Evolutionary conservation across 2,329 filamentous ascomycete genomes (phyloP), one percentile per base, ranked within the genome.

Genomic region (Colletotrichum salicis): DNA sequence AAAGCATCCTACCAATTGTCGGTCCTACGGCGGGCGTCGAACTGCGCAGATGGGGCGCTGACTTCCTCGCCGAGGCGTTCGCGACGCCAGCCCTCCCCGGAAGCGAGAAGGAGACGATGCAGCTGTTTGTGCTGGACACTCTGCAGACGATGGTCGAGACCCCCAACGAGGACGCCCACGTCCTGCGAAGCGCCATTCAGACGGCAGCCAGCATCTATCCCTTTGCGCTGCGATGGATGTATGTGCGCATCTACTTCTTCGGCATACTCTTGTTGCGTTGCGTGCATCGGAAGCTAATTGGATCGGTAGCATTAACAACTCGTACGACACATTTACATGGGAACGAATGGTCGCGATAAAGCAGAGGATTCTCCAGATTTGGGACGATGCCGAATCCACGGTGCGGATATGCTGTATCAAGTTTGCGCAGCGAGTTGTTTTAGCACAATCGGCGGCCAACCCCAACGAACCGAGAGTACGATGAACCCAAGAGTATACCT

Each of bases 391-490:
- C 22, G 85, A 90, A 15, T 88, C 92, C 13, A 92, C 94, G 3
- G 90, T 98, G 74, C 92, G 92, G 77, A 92, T 98, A 80, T 97
- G 95, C 86, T 98, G 96, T 84, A 92, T 98, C 87, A 99, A 99
- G 82, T 99, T 99, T 81, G 92, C 94, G 48, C 96, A 99, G 84
- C 91, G 94, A 74, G 94, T 98, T 56, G 93, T 99, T 56, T 89
- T 98, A 75, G 94, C 95, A 22, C 96, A 99, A 82, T 98, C 94
- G 12, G 91, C 92, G n/a, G 94, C 94, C 58, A 84, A 92, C 70
- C 93, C 94, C 76, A 87, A 90, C 67, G 96, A 98, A 79, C 93
- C 93, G 76, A 91, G 94, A 85, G 94, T 97, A 89, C 81, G 89
- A 85, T 41, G 61, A 51, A 22, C 62, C 57, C 71, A 72, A 67